Evolutionary conservation across 805 yeast genomes (phyloP), one percentile per base, ranked within the genome.

Genomic region (Suhomyces xylopsoci): DNA sequence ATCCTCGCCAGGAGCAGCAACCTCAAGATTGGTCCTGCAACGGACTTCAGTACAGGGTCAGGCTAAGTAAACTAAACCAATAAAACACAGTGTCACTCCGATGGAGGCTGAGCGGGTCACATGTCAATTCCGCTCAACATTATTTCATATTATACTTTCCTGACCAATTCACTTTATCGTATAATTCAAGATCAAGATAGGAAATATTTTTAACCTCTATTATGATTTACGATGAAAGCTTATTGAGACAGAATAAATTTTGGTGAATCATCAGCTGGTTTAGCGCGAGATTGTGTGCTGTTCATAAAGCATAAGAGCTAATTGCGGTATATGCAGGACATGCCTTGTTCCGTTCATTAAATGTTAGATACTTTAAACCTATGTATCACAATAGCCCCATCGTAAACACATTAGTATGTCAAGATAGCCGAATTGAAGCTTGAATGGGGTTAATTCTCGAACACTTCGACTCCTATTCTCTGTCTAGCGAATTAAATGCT

Each of bases 221-320:
- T 45, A 22, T 30, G 30, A 30, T 45, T n/a, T 45, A 45, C 48
- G 48, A 45, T 44, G 36, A 20, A 19, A 38, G 22, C 14, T 17
- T 19, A 17, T 38, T 38, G 12, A 4, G 17, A 38, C 42, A 38
- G 22, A 8, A 38, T 38, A 38, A 17, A 38, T 9, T 22, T 7
- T 38, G 42, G 15, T 38, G n/a, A 38, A 19, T 38, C 12, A 38
- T 38, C 42, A 38, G 24, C 42, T 38, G 24, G 3, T 38, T 38
- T 19, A 15, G 22, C 24, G 42, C 24, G 12, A 17, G 42, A 19
- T 38, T 38, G 32, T 28, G 32, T 28, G n/a, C 42, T 19, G 24
- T 10, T 17, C 42, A 38, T 17, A 7, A 22, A 22, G 25, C 4
- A 36, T 3, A 14, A 17, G 9, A 5, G 24, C 12, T 38, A 19